phyloP scores from a whole-genome alignment of 371 early-diverging fungal genomes.

The Mortierella sp. region DNA sequence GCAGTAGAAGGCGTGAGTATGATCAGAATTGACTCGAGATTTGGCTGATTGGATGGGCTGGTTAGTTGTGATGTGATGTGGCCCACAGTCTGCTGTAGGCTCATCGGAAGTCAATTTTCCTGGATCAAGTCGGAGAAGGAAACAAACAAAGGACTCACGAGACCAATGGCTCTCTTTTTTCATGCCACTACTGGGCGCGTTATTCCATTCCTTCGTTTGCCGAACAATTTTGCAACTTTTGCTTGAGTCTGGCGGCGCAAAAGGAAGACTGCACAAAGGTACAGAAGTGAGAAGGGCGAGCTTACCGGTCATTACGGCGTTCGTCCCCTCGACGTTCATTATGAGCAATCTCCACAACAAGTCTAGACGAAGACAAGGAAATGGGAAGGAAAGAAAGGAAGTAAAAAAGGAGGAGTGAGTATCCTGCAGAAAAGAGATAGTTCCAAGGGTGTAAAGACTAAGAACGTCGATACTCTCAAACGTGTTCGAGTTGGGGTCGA shows the following conservation, averaged over 20 bases:
- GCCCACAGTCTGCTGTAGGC: not conserved
- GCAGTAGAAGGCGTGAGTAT: constrained; percentile 8
- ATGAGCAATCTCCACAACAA: constrained; percentile 81
- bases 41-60: not conserved
- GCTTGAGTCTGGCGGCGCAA: not conserved
- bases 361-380: constrained; percentile 53
- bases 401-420: not conserved
- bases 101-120: not conserved
- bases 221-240: too few relatives aligned
- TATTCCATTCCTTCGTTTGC: not conserved
- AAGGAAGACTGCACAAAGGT: not conserved
- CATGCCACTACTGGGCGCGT: not conserved
- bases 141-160: not conserved
- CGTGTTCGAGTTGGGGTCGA: too few relatives aligned
- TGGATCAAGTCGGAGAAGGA: not conserved
- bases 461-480: not conserved
- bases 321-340: constrained; percentile 65
- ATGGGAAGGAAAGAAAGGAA: not conserved
- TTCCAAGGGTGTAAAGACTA: not conserved
- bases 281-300: not conserved
- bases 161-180: not conserved
- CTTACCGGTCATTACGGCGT: constrained; percentile 49
- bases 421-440: not conserved
- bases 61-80: not conserved
- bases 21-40: not conserved